Base-by-base conservation (phyloP, 2,329 filamentous ascomycete species). In the Pseudocercospora ulei region DNA sequence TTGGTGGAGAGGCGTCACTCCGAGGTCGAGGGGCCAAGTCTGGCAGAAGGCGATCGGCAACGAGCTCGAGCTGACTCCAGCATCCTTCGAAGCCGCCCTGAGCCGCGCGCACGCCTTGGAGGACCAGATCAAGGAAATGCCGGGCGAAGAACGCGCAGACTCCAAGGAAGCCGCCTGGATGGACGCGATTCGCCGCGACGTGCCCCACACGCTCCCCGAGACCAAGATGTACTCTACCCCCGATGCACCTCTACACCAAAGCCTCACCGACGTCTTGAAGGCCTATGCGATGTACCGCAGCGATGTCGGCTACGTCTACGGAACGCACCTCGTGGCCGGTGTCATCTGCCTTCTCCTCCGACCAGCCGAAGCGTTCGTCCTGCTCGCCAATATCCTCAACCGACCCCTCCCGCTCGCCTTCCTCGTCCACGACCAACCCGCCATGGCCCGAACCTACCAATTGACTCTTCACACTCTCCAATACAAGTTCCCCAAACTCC, bases 251-350 rank as follows among this genome's bases (percentile, higher is more conserved):
- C 65, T 87, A 7, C 75, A 87, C 55, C 66, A 75, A 41, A 69
- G 72, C 23, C 65, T 90, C 18, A 65, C 80, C 11, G 77, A 88
- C 55, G 75, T 90, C 6, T 67, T 88, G 44, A 77, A 77, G 53
- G 84, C 83, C 4, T 88, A 88, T 60, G 71, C 78, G 38, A 81
- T 85, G 73, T 90, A 90, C 61, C 73, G 83, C 44, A 80, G 77
- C 49, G 83, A 90, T 56, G 80, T 88, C 53, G 81, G 82, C 46
- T 86, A 85, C 54, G 71, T 83, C 41, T 70, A 72, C 46, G 81
- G 82, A 38, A 82, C 79, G 49, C 82, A 85, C 56, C 78, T 83
- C 61, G 69, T 79, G 48, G 81, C 82, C 1, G 83, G 78, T 0
- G 65, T 86, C 9, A 68, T 86, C 1, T 70, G 87, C 2, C 71